Base-by-base conservation (phyloP, 306 rosid species). In the Calophaca sinica region DNA sequence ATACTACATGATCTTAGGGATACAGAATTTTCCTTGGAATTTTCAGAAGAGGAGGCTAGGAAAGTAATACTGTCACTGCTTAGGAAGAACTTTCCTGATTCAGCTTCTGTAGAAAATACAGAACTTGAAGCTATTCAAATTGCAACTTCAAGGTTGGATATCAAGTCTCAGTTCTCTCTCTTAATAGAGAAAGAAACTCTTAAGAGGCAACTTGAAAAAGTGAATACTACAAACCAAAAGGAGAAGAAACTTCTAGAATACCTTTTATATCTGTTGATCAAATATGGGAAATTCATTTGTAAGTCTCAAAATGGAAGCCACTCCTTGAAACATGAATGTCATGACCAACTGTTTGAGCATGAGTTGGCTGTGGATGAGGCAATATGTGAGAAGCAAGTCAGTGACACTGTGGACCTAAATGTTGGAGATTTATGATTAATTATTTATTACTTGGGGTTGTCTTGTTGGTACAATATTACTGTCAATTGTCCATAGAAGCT, bases 41-140 rank as follows among this genome's bases (percentile, higher is more conserved):
- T 64, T 28, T 74, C 55, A 5, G 91, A 87, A 77, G 77, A 71
- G 3, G 90, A 84, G 77, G 90, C 90, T 38, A 81, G 92, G 74
- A 79, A 79, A 74, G 69, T 59, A 57, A 9, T 87, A 4, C 45
- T 53, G 13, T 75, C 78, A 62, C 64, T 90, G 63, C 60, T 84
- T 65, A 76, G 51, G 81, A 74, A 76, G 80, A 67, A 79, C 12
- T 74, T 67, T 13, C 4, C 70, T 26, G 84, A 62, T 68, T 68
- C 86, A 29, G 59, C 28, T 45, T 72, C 79, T 3, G 38, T 14
- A 54, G 78, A 83, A n/a, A 73, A 63, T 13, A 60, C 72, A 80
- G 87, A 82, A 67, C 80, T 86, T 7, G 78, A 80, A 73, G 86
- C 90, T 67, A 61, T 87, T 76, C 86, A 67, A 65, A 64, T 73